phyloP scores from a whole-genome alignment of 805 yeast genomes.

The Teunomyces barrocoloradensis region DNA sequence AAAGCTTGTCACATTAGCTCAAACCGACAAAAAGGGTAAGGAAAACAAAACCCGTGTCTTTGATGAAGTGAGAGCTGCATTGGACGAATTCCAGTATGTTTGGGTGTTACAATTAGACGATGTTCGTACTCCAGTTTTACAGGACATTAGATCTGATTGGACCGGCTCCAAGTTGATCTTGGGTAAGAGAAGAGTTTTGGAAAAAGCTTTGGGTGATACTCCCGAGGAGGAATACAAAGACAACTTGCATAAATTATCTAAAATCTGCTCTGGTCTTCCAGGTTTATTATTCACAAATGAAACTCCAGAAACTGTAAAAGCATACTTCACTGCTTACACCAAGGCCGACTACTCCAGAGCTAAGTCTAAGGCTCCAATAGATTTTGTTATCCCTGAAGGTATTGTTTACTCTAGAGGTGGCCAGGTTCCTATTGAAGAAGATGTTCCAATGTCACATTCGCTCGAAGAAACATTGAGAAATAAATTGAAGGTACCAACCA shows the following conservation, averaged over 20 bases:
- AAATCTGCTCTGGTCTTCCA: constrained; percentile 68
- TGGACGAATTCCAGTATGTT: constrained; percentile 72
- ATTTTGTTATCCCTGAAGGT: constrained; percentile 86
- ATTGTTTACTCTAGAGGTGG: constrained; percentile 95
- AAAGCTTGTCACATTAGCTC: constrained; percentile 91
- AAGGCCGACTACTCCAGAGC: constrained; percentile 88
- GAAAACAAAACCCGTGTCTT: constrained; percentile 89
- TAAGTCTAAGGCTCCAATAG: constrained; percentile 77
- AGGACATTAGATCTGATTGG: constrained; percentile 93
- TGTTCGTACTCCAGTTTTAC: constrained; percentile 93
- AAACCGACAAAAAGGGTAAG: constrained; percentile 93
- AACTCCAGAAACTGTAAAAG: constrained; percentile 79
- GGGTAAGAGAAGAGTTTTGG: constrained; percentile 91
- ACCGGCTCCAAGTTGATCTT: constrained; percentile 80
- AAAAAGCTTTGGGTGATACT: constrained; percentile 86
- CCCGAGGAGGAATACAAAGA: constrained; percentile 90
- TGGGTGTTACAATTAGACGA: constrained; percentile 89
- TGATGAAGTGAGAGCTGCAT: constrained; percentile 80
- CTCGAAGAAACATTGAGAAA: constrained; percentile 90
- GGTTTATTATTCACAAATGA: constrained; percentile 92
- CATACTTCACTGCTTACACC: constrained; percentile 77
- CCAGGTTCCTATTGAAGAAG: constrained; percentile 83
- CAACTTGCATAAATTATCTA: constrained; percentile 68
- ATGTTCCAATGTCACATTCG: constrained; percentile 94
- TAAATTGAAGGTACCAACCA: constrained; percentile 87